These are phyloP conservation scores for Hymenoscyphus infarciens DNA, from an alignment of 2,329 filamentous ascomycete genomes.

Conservation along the genomic window DNA sequence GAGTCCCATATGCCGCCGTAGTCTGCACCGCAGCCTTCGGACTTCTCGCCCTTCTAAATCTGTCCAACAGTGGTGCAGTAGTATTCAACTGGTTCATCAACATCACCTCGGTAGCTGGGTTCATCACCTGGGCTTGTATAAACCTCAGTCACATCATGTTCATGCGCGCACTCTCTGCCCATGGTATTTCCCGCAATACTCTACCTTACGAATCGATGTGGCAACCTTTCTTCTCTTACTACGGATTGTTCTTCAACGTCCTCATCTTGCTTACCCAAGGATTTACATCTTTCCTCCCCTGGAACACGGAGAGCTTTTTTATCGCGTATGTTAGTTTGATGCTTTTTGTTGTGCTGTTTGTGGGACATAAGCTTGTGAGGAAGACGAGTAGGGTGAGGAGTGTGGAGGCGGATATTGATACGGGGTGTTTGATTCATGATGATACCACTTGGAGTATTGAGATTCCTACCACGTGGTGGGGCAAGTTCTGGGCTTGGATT, in stretches of 20 bases:
- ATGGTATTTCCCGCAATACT: slow-evolving; percentile 52
- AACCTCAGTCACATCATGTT: slow-evolving; percentile 62
- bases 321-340: slow-evolving; percentile 62
- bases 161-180: slow-evolving; percentile 54
- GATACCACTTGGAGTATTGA: slow-evolving; percentile 37
- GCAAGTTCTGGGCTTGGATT: slow-evolving; percentile 29
- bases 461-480: slow-evolving; percentile 26
- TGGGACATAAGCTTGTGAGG: slow-evolving; percentile 54
- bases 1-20: slow-evolving; percentile 63
- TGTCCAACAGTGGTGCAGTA: slow-evolving; percentile 52
- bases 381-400: slow-evolving; percentile 38
- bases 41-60: slow-evolving; percentile 64
- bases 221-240: slow-evolving; percentile 63
- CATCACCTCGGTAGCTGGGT: slow-evolving; percentile 64
- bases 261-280: slow-evolving; percentile 66
- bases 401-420: slow-evolving; percentile 42
- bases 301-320: slow-evolving; percentile 59
- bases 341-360: slow-evolving; percentile 56
- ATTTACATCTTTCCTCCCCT: slow-evolving; percentile 64
- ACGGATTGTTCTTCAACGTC: slow-evolving; percentile 62
- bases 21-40: slow-evolving; percentile 53
- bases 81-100: slow-evolving; percentile 74
- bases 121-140: slow-evolving; percentile 69
- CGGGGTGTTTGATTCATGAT: slow-evolving; percentile 37
- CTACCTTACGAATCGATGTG: slow-evolving; percentile 59